Base-by-base conservation (phyloP, 140 eudicot genomes). In the Bidens hawaiensis region DNA sequence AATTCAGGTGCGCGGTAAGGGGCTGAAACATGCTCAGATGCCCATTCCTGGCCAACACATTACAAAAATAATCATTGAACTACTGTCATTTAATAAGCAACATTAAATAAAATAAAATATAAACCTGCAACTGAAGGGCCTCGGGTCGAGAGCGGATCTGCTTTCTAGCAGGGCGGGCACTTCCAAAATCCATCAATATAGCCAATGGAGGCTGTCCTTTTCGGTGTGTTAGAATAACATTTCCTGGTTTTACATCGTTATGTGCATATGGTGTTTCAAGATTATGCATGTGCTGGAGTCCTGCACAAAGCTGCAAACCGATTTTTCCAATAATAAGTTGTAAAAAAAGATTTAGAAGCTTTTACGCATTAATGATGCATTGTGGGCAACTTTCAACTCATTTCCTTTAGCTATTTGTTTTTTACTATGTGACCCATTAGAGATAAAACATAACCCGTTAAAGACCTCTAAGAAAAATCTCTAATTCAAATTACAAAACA, bases 1-100 rank as follows among this genome's bases (percentile, higher is more conserved):
- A 90, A 74, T 45, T 90, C 97, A 34, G 97, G 97, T 70, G 97
- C 84, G 11, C 97, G 86, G 65, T 43, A 90, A 40, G 97, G 96
- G 9, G 96, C 96, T 40, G 97, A 84, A 67, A 94, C 90, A 67
- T 87, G 96, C 75, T 90, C 97, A 36, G 89, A 67, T 60, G 97
- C 96, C 97, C 97, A 90, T 80, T 87, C 97, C 97, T 90, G 67
- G 55, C 30, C 31, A 78, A 78, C 40, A 36, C 30, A 38, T 17
- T 60, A 49, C 58, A 34, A 43, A 62, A 52, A 57, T n/a, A 6
- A 49, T 68, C 42, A 60, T 8, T 54, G 12, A 26, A 55, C 55
- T 26, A 5, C 17, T 15, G 26, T 10, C 18, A 64, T 26, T 8
- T 25, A 13, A 53, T 26, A 47, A 28, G 31, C 6, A 3, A 33